Conservation (phyloP, 1,284 basidiomycete species). For the Inonotus obliquus region DNA sequence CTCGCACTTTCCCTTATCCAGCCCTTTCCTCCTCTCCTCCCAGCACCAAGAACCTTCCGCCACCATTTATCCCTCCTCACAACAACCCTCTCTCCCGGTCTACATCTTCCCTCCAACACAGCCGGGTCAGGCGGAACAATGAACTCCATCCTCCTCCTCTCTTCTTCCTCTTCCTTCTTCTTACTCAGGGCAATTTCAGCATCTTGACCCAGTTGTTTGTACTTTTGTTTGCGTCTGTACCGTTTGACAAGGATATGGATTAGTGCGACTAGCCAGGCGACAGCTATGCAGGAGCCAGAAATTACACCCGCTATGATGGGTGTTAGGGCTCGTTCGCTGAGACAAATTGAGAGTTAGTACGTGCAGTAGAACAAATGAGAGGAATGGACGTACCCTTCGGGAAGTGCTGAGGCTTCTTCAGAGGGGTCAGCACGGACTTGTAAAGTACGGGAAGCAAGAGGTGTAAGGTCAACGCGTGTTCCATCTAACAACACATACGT, state of each 20-base stretch:
- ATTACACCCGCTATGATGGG: conserved; percentile 61
- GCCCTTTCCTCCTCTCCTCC: conserved; percentile 7
- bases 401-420: conserved; percentile 16
- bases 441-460: neutral
- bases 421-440: conserved; percentile 11
- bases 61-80: conserved; percentile 19
- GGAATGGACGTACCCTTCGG: conserved; percentile 14
- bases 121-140: conserved; percentile 67
- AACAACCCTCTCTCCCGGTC: conserved; percentile 41
- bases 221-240: conserved; percentile 27
- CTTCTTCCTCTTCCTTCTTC: conserved; percentile 20
- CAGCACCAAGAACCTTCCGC: conserved; percentile 8
- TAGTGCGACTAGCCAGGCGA: conserved; percentile 44
- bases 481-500: neutral
- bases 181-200: conserved; percentile 2
- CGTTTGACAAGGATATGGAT: conserved; percentile 34
- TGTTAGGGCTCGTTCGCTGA: conserved; percentile 51
- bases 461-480: neutral
- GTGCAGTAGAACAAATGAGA: neutral
- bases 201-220: conserved; percentile 24
- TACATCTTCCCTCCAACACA: conserved; percentile 42
- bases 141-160: conserved; percentile 30
- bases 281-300: conserved; percentile 46
- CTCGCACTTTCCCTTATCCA: neutral
- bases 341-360: neutral